Percentiles rank a stretch among this genome's conserved stretches.
phyloP scores from a whole-genome alignment of 2,329 filamentous ascomycete species.

The Aspergillus sp. region DNA sequence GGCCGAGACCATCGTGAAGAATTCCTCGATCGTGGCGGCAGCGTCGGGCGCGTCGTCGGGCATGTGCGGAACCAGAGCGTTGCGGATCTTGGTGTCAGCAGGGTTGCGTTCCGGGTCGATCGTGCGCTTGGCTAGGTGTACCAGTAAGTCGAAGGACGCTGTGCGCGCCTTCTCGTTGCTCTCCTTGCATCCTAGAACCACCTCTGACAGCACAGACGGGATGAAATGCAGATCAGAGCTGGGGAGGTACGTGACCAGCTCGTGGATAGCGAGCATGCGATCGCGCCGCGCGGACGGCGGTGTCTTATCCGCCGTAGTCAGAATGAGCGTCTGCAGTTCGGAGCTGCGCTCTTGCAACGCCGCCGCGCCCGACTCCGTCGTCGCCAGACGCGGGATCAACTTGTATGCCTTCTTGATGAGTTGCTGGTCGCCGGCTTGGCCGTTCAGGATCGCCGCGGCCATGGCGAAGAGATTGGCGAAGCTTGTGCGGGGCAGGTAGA shows the following conservation, averaged over 20 bases:
- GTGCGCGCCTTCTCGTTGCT: slow-evolving; percentile 91
- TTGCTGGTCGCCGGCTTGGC: slow-evolving; percentile 62
- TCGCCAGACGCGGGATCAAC: slow-evolving; percentile 80
- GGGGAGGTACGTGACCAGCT: slow-evolving; percentile 71
- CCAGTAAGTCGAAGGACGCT: slow-evolving; percentile 79
- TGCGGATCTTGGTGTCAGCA: slow-evolving; percentile 66
- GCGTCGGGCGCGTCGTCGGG: slow-evolving; percentile 67
- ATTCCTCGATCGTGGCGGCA: slow-evolving; percentile 80
- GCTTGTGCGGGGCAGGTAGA: slow-evolving; percentile 81
- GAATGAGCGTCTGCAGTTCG: slow-evolving; percentile 74
- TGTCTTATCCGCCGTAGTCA: slow-evolving; percentile 73
- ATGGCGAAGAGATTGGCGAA: slow-evolving; percentile 81
- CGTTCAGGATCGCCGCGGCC: slow-evolving; percentile 71
- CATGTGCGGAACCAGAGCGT: slow-evolving; percentile 83
- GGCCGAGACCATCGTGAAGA: slow-evolving; percentile 95
- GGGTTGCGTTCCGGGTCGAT: slow-evolving; percentile 50
- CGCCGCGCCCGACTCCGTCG: slow-evolving; percentile 66
- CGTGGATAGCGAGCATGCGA: slow-evolving; percentile 70
- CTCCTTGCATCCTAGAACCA: slow-evolving; percentile 94
- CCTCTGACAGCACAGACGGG: slow-evolving; percentile 80
- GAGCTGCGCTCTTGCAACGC: slow-evolving; percentile 66
- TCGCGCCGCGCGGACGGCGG: slow-evolving; percentile 80
- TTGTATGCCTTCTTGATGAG: slow-evolving; percentile 99
- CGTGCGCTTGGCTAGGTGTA: slow-evolving; percentile 81
- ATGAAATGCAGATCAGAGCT: slow-evolving; percentile 81